These are phyloP conservation scores for Scleroderma bovista DNA, from an alignment of 768 basidiomycete species.

Conservation along the genomic window DNA sequence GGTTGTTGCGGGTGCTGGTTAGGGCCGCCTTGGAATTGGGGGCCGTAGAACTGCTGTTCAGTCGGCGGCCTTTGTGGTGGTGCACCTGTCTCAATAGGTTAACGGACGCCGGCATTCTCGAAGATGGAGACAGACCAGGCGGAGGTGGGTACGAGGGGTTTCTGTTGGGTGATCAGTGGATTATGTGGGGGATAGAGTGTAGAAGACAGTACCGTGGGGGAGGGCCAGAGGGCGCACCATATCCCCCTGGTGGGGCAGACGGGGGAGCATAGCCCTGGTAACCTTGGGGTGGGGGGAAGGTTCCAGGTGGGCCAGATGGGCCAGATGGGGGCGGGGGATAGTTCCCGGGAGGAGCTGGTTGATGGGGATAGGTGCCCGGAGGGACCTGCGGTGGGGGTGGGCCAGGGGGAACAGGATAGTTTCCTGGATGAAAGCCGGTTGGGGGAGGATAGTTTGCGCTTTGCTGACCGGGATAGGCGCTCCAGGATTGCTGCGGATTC, in stretches of 20 bases:
- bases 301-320: background rate
- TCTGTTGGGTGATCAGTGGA: slow-evolving; percentile 5
- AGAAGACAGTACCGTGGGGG: background rate
- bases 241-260: background rate
- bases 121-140: slow-evolving; percentile 2
- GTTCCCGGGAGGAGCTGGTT: slow-evolving; percentile 13
- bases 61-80: slow-evolving; percentile 51
- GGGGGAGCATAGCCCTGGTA: background rate
- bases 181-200: background rate
- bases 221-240: slow-evolving; percentile 12
- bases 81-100: slow-evolving; percentile 13
- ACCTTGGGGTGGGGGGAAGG: background rate
- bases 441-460: slow-evolving; percentile 3
- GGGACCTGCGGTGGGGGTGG: background rate
- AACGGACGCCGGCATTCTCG: background rate
- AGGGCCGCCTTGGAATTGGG: slow-evolving; percentile 41
- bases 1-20: slow-evolving; percentile 47
- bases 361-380: slow-evolving; percentile 10
- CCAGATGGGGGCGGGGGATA: background rate
- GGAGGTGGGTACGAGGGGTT: slow-evolving; percentile 3
- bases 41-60: slow-evolving; percentile 57
- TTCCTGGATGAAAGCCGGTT: slow-evolving; percentile 5
- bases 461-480: slow-evolving; percentile 26
- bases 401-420: slow-evolving; percentile 15
- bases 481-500: slow-evolving; percentile 30